Percentiles rank a stretch among this genome's conserved stretches.
These are phyloP conservation scores for Tulasnella sp. DNA, from an alignment of 768 basidiomycete species.

Conservation along the genomic window DNA sequence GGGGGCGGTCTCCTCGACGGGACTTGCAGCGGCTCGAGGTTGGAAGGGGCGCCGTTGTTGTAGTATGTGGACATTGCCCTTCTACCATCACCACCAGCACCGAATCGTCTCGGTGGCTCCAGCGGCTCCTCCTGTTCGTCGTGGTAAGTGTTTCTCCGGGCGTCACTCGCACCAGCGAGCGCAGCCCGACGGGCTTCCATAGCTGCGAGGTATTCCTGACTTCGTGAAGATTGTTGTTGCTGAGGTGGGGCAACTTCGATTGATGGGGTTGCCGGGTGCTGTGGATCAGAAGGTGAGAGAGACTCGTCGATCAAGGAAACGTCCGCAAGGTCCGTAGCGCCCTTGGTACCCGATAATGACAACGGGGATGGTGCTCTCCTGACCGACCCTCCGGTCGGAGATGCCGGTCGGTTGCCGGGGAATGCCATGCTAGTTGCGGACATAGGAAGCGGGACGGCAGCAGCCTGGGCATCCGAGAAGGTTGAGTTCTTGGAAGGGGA, in stretches of 20 bases:
- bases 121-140: neutral
- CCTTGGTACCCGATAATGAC: neutral
- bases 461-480: neutral
- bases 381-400: neutral
- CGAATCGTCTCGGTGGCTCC: slow-evolving; percentile 5
- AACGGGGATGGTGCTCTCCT: neutral
- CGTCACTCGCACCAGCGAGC: neutral
- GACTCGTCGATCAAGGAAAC: slow-evolving; percentile 4
- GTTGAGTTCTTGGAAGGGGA: neutral
- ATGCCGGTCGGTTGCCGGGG: neutral
- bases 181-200: slow-evolving; percentile 22
- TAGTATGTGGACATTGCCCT: neutral
- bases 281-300: neutral
- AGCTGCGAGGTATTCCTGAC: slow-evolving; percentile 10
- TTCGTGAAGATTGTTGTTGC: neutral
- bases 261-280: neutral
- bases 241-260: neutral
- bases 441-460: neutral
- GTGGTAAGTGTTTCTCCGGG: slow-evolving; percentile 20
- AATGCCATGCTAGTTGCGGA: neutral
- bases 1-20: no score
- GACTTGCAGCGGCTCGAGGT: neutral
- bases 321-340: neutral
- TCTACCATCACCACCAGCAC: neutral
- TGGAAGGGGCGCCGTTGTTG: slow-evolving; percentile 4